Percentiles rank a stretch among this genome's conserved stretches.
Evolutionary conservation across 495 filamentous ascomycete species (phyloP).

Genomic region (Neurospora sp.): DNA sequence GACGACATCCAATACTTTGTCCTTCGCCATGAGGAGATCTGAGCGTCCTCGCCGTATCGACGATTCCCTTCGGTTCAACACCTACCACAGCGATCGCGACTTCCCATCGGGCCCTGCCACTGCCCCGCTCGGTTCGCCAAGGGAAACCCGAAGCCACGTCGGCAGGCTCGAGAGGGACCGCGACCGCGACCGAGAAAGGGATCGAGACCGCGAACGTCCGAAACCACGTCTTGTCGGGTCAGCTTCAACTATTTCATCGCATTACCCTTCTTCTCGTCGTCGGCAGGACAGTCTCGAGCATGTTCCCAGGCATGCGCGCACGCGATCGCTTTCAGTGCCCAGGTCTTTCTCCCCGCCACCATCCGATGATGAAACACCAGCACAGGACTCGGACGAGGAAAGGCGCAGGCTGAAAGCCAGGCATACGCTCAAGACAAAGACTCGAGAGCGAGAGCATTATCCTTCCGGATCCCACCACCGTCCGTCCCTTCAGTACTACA

Average conservation of each 20-base stretch:
- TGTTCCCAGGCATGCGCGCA: neutral
- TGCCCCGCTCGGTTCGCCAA: neutral
- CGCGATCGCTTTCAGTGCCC: neutral
- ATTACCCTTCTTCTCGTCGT: neutral
- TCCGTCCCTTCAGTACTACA: slow-evolving; percentile 7
- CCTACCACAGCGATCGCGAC: slow-evolving; percentile 3
- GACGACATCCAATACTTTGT: neutral
- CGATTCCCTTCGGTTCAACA: neutral
- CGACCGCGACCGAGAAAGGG: neutral
- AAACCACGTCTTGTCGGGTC: neutral
- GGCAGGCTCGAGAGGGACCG: neutral
- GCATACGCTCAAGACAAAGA: neutral
- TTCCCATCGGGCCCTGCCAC: neutral
- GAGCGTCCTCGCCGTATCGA: neutral
- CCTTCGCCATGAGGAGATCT: neutral
- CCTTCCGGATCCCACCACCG: neutral
- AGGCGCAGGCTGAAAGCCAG: neutral
- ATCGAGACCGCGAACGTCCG: neutral
- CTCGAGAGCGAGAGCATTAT: neutral
- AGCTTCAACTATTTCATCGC: neutral
- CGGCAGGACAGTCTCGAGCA: neutral
- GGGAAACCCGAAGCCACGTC: neutral
- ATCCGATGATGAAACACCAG: neutral
- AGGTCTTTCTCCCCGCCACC: neutral
- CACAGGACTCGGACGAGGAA: neutral